Base-by-base conservation (phyloP, 2,329 filamentous ascomycete genomes). In the Fusarium succisae region DNA sequence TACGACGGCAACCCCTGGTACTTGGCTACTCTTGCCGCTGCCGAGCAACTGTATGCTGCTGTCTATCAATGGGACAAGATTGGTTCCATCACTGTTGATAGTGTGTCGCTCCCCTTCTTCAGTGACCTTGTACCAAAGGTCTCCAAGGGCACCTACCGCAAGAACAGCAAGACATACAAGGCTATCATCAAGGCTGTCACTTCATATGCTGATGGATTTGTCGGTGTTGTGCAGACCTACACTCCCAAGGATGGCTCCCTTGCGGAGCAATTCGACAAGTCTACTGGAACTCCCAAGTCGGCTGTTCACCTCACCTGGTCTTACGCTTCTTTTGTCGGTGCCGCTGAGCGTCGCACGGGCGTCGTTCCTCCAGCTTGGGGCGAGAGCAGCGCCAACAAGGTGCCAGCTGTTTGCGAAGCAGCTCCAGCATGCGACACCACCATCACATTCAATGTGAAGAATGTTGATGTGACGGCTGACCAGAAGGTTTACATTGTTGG, bases 1-100 rank as follows among this genome's bases (percentile, higher is more conserved):
- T 91, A 91, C 79, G 89, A 89, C 63, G 93, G 92, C 3, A 94
- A 95, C 79, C 93, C 93, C 4, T 95, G 93, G 93, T 92, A 93
- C 76, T 85, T 95, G 20, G 87, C 87, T 78, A 95, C 92, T 7
- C 85, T 93, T 30, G 92, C 92, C 3, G 92, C 92, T 3, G 93
- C 93, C 7, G 93, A 95, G 81, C 91, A 93, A 77, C 86, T 96
- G 4, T 95, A 94, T 79, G 90, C 92, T 75, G 92, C 93, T 0
- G 78, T 94, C 1, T 91, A 91, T 74, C 90, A 91, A 59, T 95
- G 92, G 91, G 85, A 91, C 63, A 82, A 84, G 30, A 80, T 86
- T 37, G 90, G 89, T 1, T 89, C 85, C 3, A 85, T 96, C 74
- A 87, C 86, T 1, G 86, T 74, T 20, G 55, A 74, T 17, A 26